Conservation (phyloP, 148 eudicot genomes). For the Nepenthes gracilis region DNA sequence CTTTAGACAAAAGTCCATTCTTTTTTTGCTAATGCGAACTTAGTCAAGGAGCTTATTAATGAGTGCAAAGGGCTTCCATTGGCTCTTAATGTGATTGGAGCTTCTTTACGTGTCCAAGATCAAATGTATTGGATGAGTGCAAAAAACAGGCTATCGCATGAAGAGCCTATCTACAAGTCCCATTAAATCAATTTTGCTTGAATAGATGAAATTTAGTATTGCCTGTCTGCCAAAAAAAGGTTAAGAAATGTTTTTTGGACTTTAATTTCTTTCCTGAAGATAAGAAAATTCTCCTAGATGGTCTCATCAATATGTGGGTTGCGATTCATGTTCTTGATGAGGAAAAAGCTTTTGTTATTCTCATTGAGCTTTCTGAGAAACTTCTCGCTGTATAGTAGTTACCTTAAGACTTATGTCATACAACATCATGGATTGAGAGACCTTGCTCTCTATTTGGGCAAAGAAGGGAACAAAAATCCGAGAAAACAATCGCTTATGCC, state of each 20-base stretch:
- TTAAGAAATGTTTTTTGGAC: slow-evolving; percentile 76
- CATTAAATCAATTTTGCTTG: slow-evolving; percentile 60
- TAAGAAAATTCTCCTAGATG: slow-evolving; percentile 61
- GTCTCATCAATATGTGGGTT: slow-evolving; percentile 67
- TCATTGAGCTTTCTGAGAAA: slow-evolving; percentile 72
- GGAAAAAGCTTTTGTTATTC: slow-evolving; percentile 69
- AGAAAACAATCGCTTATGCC: slow-evolving; percentile 62
- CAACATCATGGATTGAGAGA: slow-evolving; percentile 84
- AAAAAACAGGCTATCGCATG: slow-evolving; percentile 48
- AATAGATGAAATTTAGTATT: slow-evolving; percentile 60
- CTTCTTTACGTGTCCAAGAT: slow-evolving; percentile 58
- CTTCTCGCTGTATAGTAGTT: slow-evolving; percentile 57
- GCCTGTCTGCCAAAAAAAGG: slow-evolving; percentile 43
- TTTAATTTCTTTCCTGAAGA: slow-evolving; percentile 76
- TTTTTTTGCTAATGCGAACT: slow-evolving; percentile 30
- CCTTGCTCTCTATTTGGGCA: slow-evolving; percentile 65
- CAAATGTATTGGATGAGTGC: slow-evolving; percentile 71
- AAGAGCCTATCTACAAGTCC: slow-evolving; percentile 63
- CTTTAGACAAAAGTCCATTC: slow-evolving; percentile 46
- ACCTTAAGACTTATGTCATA: slow-evolving; percentile 56
- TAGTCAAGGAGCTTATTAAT: slow-evolving; percentile 57
- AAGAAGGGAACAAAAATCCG: slow-evolving; percentile 28
- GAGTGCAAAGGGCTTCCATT: slow-evolving; percentile 84
- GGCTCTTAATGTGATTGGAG: slow-evolving; percentile 84
- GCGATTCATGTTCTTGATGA: slow-evolving; percentile 67